Evolutionary conservation across 768 basidiomycete genomes (phyloP), one percentile per base, ranked within the genome.

Genomic region (Lactarius psammicola): DNA sequence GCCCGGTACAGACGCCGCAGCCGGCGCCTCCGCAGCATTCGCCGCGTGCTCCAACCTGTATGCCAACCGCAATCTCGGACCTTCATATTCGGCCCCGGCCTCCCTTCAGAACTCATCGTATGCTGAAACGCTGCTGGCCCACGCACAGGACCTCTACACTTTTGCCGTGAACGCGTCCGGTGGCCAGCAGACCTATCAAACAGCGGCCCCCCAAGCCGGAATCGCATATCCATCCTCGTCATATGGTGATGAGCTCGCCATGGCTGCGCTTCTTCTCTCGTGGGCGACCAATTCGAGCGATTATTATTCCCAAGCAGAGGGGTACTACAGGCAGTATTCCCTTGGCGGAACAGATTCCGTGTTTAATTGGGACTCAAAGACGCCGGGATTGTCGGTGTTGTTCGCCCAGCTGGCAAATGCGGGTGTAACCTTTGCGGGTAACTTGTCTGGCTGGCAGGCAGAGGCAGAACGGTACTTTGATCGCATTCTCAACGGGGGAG

Each of bases 331-430:
- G 11, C 76, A 83, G 36, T 90, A 84, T 72, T 74, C 80, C 28
- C 79, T 95, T 0, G 74, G 76, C 2, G 79, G 79, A 1, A 77
- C 81, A 38, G 76, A 86, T 54, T 76, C 79, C 2, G 86, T 89
- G 6, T 90, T 94, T 76, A 95, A 95, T 74, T 98, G 95, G 95
- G 95, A 95, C 73, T 84, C 85, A 3, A 90, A 92, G 74, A 85
- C 83, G 1, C 89, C 92, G 1, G 95, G 87, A 2, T 72, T 93
- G 0, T 82, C 85, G 49, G 83, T 95, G 23, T 76, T 96, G 8
- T 90, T 88, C 65, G 82, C 88, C 1, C 92, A 96, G 71, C 79
- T 92, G 31, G 84, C 86, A 1, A 79, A 85, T 59, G 81, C 84
- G 2, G 80, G 85, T 62, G 80, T 85, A 2, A 72, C 73, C 38